Evolutionary conservation across 2,329 filamentous ascomycete species (phyloP).

Genomic region (Sarocladium brachiariae): DNA sequence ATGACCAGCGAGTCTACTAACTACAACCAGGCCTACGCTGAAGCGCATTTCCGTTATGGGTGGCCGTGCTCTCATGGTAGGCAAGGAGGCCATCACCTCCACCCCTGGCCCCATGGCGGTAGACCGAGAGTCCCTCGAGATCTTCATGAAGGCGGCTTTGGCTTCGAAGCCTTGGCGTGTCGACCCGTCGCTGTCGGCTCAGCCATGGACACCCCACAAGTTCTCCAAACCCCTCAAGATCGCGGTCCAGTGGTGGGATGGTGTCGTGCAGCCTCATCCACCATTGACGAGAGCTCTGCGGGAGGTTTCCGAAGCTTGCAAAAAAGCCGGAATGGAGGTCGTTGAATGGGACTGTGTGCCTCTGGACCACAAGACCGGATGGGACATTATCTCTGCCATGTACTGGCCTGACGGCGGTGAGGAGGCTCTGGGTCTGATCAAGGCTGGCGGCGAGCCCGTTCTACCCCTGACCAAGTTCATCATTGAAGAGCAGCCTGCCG

Average conservation of each 20-base stretch:
- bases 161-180: constrained; percentile 26
- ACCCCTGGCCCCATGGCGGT: constrained; percentile 28
- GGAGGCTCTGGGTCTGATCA: constrained; percentile 43
- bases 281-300: constrained; percentile 50
- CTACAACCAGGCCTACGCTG: constrained; percentile 20
- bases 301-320: constrained; percentile 44
- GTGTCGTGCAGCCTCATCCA: constrained; percentile 52
- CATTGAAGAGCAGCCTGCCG: constrained; percentile 42
- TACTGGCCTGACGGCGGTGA: constrained; percentile 56
- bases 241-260: constrained; percentile 54
- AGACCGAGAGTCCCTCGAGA: constrained; percentile 26
- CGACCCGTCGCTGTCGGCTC: constrained; percentile 25
- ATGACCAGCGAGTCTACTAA: neutral
- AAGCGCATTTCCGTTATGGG: constrained; percentile 23
- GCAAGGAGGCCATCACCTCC: constrained; percentile 27
- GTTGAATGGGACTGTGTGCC: constrained; percentile 45
- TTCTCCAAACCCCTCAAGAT: constrained; percentile 45
- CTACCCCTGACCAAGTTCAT: constrained; percentile 54
- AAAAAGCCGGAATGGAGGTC: constrained; percentile 42
- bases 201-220: constrained; percentile 27
- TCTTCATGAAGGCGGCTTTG: constrained; percentile 27
- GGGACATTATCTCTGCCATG: constrained; percentile 35
- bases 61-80: constrained; percentile 21
- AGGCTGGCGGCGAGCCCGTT: constrained; percentile 49
- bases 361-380: constrained; percentile 42